Evolutionary conservation across 306 rosid species (phyloP).

Genomic region (Malus sieversii): DNA sequence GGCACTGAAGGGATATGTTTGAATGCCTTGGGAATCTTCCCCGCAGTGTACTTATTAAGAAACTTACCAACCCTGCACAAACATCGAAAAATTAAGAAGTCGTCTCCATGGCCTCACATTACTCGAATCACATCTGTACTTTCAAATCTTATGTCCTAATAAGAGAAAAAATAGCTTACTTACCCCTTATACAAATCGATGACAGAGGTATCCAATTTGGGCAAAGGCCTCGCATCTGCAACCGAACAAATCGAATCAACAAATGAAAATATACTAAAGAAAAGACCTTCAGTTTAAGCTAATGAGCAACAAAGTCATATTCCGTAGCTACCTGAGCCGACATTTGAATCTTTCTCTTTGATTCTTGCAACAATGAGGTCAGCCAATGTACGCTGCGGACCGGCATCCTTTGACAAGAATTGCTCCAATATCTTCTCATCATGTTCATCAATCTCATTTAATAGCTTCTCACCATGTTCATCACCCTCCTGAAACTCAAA

Average conservation of each 20-base stretch:
- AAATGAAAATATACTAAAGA: neutral
- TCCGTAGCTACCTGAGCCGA: constrained; percentile 42
- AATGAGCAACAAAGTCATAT: neutral
- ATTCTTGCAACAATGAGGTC: constrained; percentile 64
- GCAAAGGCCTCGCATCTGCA: constrained; percentile 62
- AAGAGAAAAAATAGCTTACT: neutral
- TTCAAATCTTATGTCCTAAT: neutral
- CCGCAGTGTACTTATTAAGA: constrained; percentile 60
- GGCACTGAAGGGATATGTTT: constrained; percentile 65
- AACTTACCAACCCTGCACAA: constrained; percentile 54
- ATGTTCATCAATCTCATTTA: constrained; percentile 61
- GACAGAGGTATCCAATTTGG: constrained; percentile 58
- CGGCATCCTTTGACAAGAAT: constrained; percentile 40
- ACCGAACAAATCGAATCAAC: neutral
- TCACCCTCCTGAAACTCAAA: constrained; percentile 20
- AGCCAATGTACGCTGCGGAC: constrained; percentile 49
- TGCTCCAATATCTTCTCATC: constrained; percentile 60
- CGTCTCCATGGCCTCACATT: neutral
- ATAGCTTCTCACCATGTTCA: constrained; percentile 54
- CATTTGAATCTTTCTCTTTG: constrained; percentile 50
- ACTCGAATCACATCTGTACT: neutral
- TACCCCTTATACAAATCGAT: constrained; percentile 76
- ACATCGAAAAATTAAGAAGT: neutral
- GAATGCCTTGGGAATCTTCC: constrained; percentile 73
- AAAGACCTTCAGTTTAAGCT: neutral